A percentile compares a stretch with the other conserved stretches of the same genome.
These are phyloP conservation scores for Chloris gayana DNA, from an alignment of 176 grass and related monocot genomes.

Conservation along the genomic window DNA sequence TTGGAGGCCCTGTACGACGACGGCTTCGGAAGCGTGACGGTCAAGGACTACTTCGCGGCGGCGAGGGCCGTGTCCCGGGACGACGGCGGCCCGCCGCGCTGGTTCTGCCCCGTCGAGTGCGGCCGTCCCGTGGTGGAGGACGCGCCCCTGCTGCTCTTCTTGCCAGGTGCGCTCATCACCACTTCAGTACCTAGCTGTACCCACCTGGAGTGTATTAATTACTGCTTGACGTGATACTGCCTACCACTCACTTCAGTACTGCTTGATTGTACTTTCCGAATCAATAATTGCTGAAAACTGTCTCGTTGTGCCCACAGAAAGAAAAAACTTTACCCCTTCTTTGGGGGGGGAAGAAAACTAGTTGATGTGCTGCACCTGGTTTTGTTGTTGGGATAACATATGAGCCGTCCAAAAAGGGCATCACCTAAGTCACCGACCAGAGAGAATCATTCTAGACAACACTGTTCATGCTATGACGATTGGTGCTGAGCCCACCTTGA, in stretches of 20 bases:
- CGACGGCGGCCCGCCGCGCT: slow-evolving; percentile 78
- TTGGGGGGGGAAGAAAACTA: not conserved
- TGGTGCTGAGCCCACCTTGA: not conserved
- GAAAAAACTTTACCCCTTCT: not conserved
- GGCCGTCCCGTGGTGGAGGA: slow-evolving; percentile 49
- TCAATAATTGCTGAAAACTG: not conserved
- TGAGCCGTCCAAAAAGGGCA: not conserved
- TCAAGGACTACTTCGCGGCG: slow-evolving; percentile 84
- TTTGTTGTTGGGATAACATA: not conserved
- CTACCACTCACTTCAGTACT: too few relatives aligned
- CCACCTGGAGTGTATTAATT: not conserved
- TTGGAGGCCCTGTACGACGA: slow-evolving; percentile 75
- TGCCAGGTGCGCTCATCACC: slow-evolving; percentile 58
- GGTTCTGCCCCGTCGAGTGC: slow-evolving; percentile 86
- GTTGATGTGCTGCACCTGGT: not conserved
- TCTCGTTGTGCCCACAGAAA: not conserved
- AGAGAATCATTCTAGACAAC: not conserved
- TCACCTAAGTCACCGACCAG: not conserved
- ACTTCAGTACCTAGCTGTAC: not conserved
- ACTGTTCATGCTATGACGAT: not conserved
- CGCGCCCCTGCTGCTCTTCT: slow-evolving; percentile 81
- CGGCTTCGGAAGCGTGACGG: slow-evolving; percentile 67
- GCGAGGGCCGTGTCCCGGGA: slow-evolving; percentile 56
- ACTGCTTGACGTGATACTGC: not conserved
- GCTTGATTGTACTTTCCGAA: not conserved